These are phyloP conservation scores for Medicago truncatula DNA, from an alignment of 306 rosid species.

Conservation along the genomic window DNA sequence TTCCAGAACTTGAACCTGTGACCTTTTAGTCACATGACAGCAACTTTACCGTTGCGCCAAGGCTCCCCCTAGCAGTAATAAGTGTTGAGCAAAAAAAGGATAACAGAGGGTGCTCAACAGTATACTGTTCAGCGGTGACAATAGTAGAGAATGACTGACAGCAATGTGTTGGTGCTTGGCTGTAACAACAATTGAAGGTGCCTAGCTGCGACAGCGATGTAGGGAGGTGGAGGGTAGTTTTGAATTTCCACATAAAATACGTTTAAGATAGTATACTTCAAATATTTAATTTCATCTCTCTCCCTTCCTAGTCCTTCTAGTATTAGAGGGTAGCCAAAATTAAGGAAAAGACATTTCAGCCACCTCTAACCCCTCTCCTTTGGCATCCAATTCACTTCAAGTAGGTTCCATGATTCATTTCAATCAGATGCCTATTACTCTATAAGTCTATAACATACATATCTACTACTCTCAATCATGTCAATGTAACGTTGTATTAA, in stretches of 20 bases:
- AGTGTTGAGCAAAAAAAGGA: neutral
- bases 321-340: conserved; percentile 14
- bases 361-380: neutral
- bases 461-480: conserved; percentile 32
- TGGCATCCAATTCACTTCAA: neutral
- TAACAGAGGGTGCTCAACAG: neutral
- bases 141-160: neutral
- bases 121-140: neutral
- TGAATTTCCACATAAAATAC: conserved; percentile 4
- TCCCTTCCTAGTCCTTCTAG: neutral
- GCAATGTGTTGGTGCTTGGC: neutral
- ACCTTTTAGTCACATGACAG: too few relatives aligned
- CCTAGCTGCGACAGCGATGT: neutral
- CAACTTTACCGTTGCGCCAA: too few relatives aligned
- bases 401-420: neutral
- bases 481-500: neutral
- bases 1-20: too few relatives aligned
- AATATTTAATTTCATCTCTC: neutral
- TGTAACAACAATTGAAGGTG: neutral
- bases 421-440: conserved; percentile 23
- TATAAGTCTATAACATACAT: conserved; percentile 1
- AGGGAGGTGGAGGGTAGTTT: neutral
- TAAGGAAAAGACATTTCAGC: neutral
- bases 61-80: neutral
- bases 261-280: neutral